These are phyloP conservation scores for Aurantiochytrium sp. DNA, from an alignment of 108 stramenopile genomes.

Conservation along the genomic window DNA sequence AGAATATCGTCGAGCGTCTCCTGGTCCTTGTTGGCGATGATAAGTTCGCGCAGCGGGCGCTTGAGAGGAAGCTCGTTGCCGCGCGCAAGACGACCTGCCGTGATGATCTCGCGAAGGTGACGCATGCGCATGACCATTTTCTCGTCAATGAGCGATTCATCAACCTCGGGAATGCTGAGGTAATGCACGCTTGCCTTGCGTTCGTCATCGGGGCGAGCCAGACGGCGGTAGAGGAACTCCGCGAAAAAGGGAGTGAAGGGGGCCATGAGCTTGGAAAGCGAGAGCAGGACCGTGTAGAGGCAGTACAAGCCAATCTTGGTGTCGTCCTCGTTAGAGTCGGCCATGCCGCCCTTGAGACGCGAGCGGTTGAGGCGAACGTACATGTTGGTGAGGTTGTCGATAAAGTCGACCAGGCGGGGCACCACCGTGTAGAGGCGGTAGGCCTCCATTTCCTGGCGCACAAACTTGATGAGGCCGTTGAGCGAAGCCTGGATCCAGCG, in stretches of 20 bases:
- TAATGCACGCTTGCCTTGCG: slow-evolving; percentile 76
- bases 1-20: slow-evolving; percentile 65
- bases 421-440: slow-evolving; percentile 98
- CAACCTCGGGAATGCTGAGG: slow-evolving; percentile 71
- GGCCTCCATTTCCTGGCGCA: slow-evolving; percentile 93
- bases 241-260: slow-evolving; percentile 99
- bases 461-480: slow-evolving; percentile 87
- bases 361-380: slow-evolving; percentile 96
- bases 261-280: slow-evolving; percentile 86
- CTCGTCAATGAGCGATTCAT: slow-evolving; percentile 70
- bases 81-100: slow-evolving; percentile 80
- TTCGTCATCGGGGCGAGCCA: slow-evolving; percentile 71
- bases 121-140: slow-evolving; percentile 80
- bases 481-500: slow-evolving; percentile 96
- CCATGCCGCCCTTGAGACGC: slow-evolving; percentile 82
- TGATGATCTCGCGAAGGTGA: slow-evolving; percentile 77
- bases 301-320: slow-evolving; percentile 71
- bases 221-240: slow-evolving; percentile 92
- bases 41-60: slow-evolving; percentile 81
- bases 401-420: slow-evolving; percentile 87
- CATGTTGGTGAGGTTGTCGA: slow-evolving; percentile 96
- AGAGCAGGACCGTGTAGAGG: slow-evolving; percentile 86
- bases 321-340: slow-evolving; percentile 63
- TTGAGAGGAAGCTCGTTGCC: slow-evolving; percentile 79
- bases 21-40: slow-evolving; percentile 70